Percentiles rank a stretch among this genome's conserved stretches.
These are phyloP conservation scores for apple (Malus domestica) DNA, from an alignment of 306 rosid genomes.

Conservation along the genomic window ASM211411v1 NC_041800.1:27835733-27836232, in stretches of 20 bases:
- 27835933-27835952: constrained; percentile 90
- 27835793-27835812: constrained; percentile 30
- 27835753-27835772: constrained; percentile 31
- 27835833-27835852: constrained; percentile 7
- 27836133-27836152: constrained; percentile 88
- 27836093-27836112: constrained; percentile 76
- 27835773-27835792: constrained; percentile 36
- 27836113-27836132: constrained; percentile 80
- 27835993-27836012: neutral
- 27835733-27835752: constrained; percentile 27
- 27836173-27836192: constrained; percentile 72
- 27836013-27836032: constrained; percentile 44
- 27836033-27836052: constrained; percentile 63
- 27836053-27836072: constrained; percentile 83
- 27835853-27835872: constrained; percentile 18
- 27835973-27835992: constrained; percentile 3
- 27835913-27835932: constrained; percentile 40
- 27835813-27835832: neutral
- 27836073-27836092: constrained; percentile 80
- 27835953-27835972: constrained; percentile 70
- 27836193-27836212: constrained; percentile 20
- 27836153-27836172: constrained; percentile 86
- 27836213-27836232: constrained; percentile 5
- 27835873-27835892: constrained; percentile 12
- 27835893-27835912: neutral